Conservation (phyloP, 768 basidiomycete species). For the Pulveroboletus ravenelii region DNA sequence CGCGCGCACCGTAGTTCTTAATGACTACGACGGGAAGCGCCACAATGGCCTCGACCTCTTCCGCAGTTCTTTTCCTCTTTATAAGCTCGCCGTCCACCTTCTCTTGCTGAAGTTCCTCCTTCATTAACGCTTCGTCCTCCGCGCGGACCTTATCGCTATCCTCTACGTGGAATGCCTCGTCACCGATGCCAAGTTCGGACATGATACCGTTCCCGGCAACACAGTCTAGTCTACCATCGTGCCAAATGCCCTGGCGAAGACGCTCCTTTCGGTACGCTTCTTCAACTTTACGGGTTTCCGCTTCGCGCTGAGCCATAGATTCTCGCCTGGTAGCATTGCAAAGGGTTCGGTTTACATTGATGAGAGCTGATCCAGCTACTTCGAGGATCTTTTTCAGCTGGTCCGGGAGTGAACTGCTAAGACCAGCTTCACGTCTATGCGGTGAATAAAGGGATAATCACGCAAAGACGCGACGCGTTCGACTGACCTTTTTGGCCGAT, state of each 20-base stretch:
- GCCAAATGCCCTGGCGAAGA: constrained; percentile 67
- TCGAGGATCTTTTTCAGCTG: constrained; percentile 84
- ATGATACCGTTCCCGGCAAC: constrained; percentile 85
- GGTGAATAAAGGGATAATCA: not conserved
- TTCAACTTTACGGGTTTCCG: constrained; percentile 34
- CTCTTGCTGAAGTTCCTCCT: constrained; percentile 21
- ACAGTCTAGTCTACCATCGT: constrained; percentile 82
- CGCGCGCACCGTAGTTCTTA: constrained; percentile 65
- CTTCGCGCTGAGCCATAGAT: constrained; percentile 35
- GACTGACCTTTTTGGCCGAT: constrained; percentile 86
- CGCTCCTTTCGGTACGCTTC: constrained; percentile 38
- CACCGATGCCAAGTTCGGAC: constrained; percentile 78
- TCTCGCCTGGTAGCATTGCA: constrained; percentile 39
- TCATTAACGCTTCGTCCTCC: constrained; percentile 2
- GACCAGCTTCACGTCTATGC: constrained; percentile 53
- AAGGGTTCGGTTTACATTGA: constrained; percentile 53
- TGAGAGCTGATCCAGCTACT: constrained; percentile 69
- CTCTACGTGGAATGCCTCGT: constrained; percentile 49
- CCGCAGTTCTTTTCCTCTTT: constrained; percentile 30
- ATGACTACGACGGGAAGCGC: constrained; percentile 84
- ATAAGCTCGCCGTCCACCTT: constrained; percentile 31
- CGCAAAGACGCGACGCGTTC: not conserved
- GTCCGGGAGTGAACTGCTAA: constrained; percentile 72
- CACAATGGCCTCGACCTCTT: constrained; percentile 49
- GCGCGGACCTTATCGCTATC: constrained; percentile 27